Conservation (phyloP, 345 rosid species). For the Lepidium africanum region DNA sequence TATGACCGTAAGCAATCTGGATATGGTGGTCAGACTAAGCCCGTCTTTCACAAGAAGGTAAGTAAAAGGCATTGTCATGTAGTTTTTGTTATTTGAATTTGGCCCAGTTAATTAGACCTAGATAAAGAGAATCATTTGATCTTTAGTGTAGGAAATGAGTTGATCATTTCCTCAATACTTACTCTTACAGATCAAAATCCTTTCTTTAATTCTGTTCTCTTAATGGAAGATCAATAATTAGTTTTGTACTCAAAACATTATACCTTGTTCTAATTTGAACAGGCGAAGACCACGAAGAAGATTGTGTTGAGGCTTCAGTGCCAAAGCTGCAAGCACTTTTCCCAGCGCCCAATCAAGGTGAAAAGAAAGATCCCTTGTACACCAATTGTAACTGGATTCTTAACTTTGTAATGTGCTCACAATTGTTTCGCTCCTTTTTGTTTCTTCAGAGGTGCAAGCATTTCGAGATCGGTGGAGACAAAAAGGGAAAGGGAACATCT, state of each 20-base stretch:
- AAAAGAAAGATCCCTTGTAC: background rate
- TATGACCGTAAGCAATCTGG: constrained; percentile 82
- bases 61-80: background rate
- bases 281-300: constrained; percentile 90
- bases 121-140: background rate
- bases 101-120: too few species aligned
- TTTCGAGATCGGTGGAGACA: constrained; percentile 65
- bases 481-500: constrained; percentile 66
- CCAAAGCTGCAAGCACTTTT: constrained; percentile 73
- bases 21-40: constrained; percentile 84
- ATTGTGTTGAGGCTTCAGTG: constrained; percentile 80
- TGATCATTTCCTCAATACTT: background rate
- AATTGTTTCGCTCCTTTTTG: background rate
- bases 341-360: constrained; percentile 70
- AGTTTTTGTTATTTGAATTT: background rate
- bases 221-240: too few species aligned
- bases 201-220: background rate
- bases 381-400: background rate
- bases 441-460: constrained; percentile 62
- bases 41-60: constrained; percentile 86
- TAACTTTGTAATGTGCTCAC: background rate
- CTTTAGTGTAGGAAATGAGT: background rate
- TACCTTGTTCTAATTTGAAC: background rate
- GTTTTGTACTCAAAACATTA: background rate
- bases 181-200: background rate